Conservation (phyloP, 192 early-diverging fungal genomes). For the Podila clonocystis region DNA sequence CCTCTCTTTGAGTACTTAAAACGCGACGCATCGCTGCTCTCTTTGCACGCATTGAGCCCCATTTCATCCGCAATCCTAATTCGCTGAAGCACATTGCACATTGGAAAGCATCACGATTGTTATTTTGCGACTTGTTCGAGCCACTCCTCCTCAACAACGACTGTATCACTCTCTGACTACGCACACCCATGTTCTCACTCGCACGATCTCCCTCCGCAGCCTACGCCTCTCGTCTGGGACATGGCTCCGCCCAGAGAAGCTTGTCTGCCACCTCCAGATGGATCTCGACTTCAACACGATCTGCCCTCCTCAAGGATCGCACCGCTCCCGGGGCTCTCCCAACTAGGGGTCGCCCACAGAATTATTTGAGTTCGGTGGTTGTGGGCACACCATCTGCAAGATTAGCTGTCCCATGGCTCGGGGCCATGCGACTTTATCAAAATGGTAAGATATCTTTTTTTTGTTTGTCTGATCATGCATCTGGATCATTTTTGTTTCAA, state of each 20-base stretch:
- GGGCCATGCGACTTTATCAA: constrained; percentile 30
- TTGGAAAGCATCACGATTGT: constrained; percentile 11
- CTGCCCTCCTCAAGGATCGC: not conserved
- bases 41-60: not conserved
- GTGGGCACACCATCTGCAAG: constrained; percentile 1
- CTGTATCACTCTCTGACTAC: too few relatives aligned
- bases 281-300: not conserved
- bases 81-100: not conserved
- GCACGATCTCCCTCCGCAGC: not conserved
- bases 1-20: not conserved
- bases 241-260: not conserved
- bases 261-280: not conserved
- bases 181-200: not conserved
- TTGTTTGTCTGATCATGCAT: not conserved
- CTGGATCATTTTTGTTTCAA: not conserved
- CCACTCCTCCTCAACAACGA: too few relatives aligned
- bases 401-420: not conserved
- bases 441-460: constrained; percentile 10
- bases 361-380: not conserved
- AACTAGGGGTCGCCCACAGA: not conserved
- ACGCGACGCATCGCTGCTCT: not conserved
- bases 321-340: not conserved
- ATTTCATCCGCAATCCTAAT: too few relatives aligned
- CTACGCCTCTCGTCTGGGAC: not conserved
- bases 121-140: not conserved